These are phyloP conservation scores for Carnegiea gigantea DNA, from an alignment of 179 eudicot genomes.

Conservation along the genomic window DNA sequence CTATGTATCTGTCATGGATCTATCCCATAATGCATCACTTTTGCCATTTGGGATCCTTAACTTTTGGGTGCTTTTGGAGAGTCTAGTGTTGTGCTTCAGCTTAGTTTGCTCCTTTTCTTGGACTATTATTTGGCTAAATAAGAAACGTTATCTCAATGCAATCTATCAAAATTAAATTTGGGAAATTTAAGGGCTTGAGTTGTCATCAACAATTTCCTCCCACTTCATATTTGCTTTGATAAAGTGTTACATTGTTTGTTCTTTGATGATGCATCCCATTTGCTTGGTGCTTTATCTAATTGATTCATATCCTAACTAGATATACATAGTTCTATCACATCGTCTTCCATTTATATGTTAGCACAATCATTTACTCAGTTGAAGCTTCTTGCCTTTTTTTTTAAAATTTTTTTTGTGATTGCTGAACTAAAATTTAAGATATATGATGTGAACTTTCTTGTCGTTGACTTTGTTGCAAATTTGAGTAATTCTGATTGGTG, in stretches of 20 bases:
- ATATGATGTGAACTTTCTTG: too few species aligned
- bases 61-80: not conserved
- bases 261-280: not conserved
- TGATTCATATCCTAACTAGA: not conserved
- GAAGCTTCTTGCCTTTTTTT: not conserved
- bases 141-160: not conserved
- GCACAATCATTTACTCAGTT: not conserved
- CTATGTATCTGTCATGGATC: not conserved
- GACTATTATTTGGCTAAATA: not conserved
- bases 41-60: not conserved
- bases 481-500: too few species aligned
- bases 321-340: not conserved
- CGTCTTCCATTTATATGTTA: not conserved
- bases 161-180: not conserved
- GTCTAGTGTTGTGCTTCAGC: not conserved
- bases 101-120: not conserved
- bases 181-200: not conserved
- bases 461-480: too few species aligned
- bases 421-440: too few species aligned
- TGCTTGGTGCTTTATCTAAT: not conserved
- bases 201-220: not conserved
- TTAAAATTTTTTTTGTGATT: too few species aligned
- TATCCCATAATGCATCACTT: not conserved
- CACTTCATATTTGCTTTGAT: not conserved
- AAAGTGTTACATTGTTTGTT: too few species aligned